Base-by-base conservation (phyloP, 768 basidiomycete species). In the Brasilioporus rufonigricans region DNA sequence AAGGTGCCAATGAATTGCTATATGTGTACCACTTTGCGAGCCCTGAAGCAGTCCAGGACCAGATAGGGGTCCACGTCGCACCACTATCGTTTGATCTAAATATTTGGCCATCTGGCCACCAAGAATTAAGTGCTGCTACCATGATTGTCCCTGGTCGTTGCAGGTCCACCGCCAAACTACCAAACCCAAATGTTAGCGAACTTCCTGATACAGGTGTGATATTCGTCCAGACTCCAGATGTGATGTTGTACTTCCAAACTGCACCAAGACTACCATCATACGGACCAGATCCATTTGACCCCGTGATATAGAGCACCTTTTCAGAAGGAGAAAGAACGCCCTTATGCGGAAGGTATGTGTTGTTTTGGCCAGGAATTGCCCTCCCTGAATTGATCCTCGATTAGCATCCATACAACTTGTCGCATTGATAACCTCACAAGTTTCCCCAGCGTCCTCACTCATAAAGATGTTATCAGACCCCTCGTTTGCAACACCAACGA, bases 51-150 rank as follows among this genome's bases (percentile, higher is more conserved):
- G 59, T 63, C 82, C 82, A 85, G 11, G 67, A 71, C 85, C 85
- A 87, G 31, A 87, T 68, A 1, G 76, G 67, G 12, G 79, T 74
- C 85, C 85, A 86, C 1, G 82, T 80, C 44, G 73, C 61, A 38
- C 85, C 85, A 40, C 82, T 72, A 63, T 87, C 70, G 2, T 75
- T 81, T 5, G 81, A 82, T 10, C 84, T 78, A 73, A 77, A 86
- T 16, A 86, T 84, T 56, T 84, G 82, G 16, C 83, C 84, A 60
- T 86, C 84, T 2, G 83, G 84, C 5, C 16, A 69, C 82, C 83
- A 84, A 19, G 77, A 79, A 61, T 83, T 84, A 38, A 86, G 76
- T 1, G 84, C 82, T 41, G 84, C 83, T 12, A 85, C 84, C 85
- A 86, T 85, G 59, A 87, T 66, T 12, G 82, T 85, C 1, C 84